Evolutionary conservation across 345 rosid species (phyloP), one percentile per base, ranked within the genome.

Genomic region (Euclidium syriacum): DNA sequence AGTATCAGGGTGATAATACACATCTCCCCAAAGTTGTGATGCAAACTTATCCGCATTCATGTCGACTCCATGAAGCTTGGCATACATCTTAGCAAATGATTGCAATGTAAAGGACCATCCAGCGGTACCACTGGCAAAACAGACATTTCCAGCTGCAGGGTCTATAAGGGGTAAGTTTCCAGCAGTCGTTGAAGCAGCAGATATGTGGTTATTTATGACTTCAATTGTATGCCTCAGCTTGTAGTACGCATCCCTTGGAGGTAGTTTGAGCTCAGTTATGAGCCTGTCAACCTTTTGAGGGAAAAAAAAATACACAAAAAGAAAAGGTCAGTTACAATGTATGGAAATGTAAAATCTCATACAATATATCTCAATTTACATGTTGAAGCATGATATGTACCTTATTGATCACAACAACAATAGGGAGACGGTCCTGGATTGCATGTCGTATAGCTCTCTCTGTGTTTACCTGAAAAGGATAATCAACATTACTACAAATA

Each of bases 81-180:
- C 81, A 79, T 94, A 90, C 54, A 87, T 58, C 67, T 84, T 90
- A 12, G 99, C 90, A 85, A 94, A 94, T 36, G 99, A 94, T 8
- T 90, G 99, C 79, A 94, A 79, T 56, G 99, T 87, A 81, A 90
- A 94, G 27, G 95, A 87, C 97, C 99, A 94, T 56, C 99, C 99
- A 0, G 99, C 95, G 19, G 85, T 80, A 7, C 80, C 99, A 83
- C 95, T 75, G 16, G 99, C 96, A 80, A 94, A 94, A 72, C 99
- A 87, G 62, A 87, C 95, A 78, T 94, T 94, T 67, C 99, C 97
- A 55, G 88, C 89, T 48, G 69, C 78, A 15, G 99, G 99, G 72
- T 94, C 97, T 72, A 94, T 84, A 35, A 81, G 74, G 38, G 82
- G 90, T 49, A 81, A 76, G 75, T 81, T 81, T 68, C 99, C 99